Evolutionary conservation across 345 rosid species (phyloP), one percentile per base, ranked within the genome.

Genomic region (Viola odorata): DNA sequence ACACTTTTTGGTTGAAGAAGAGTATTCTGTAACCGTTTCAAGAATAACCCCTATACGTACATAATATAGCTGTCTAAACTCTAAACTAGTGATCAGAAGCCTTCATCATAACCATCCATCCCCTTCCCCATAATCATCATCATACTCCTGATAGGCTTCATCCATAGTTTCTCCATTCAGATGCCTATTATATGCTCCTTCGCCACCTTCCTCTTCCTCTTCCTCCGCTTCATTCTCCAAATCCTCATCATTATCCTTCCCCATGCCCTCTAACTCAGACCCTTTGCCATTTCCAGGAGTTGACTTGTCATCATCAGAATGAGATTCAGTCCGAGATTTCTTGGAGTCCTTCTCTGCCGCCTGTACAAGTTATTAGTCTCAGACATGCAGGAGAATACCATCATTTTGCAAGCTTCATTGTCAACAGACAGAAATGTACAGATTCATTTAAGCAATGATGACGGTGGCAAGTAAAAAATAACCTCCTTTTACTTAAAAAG

Each of bases 301-400:
- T 45, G 37, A 8, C 37, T 64, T 66, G 36, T 67, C 71, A 41
- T 58, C 74, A 56, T 56, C 72, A 44, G 65, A 58, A 57, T 62
- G 58, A 3, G 55, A 62, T 53, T 75, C 75, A n/a, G 64, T 75
- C 63, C 67, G 69, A 15, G 41, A 49, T 60, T 77, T 82, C 75
- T 77, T 74, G 23, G 70, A 12, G 47, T 58, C 70, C 36, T 72
- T 41, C 1, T 5, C 32, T 23, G 45, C 2, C 39, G 12, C 61
- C 61, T 64, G 47, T 8, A 23, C 32, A 23, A 23, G 32, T 2
- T 23, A 23, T 23, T 0, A 23, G 32, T 23, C 32, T 23, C 32
- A 23, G 1, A 23, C 32, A 23, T 23, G 32, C 32, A 23, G 32
- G 32, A 23, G 32, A 23, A 23, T 23, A 23, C 32, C 32, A 23